Evolutionary conservation across 2,329 filamentous ascomycete genomes (phyloP).

Genomic region (Aspergillus sp.): DNA sequence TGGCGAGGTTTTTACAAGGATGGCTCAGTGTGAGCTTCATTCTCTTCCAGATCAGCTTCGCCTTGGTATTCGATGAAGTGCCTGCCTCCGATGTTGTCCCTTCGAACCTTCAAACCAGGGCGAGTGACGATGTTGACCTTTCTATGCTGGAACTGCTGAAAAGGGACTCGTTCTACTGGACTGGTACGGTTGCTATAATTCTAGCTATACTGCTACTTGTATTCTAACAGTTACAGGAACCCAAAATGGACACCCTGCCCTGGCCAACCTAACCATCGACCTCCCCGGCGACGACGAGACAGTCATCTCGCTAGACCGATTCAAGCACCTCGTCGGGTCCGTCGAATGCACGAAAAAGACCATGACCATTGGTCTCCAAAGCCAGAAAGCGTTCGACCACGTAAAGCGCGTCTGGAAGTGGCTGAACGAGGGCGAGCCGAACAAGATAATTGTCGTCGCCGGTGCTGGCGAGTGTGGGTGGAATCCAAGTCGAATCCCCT

Average conservation of each 20-base stretch:
- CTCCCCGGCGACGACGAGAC: conserved; percentile 15
- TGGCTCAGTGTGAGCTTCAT: conserved; percentile 17
- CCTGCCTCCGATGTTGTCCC: conserved; percentile 7
- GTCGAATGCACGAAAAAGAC: conserved; percentile 19
- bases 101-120: neutral
- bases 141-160: conserved; percentile 15
- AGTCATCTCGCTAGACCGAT: conserved; percentile 20
- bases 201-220: no score
- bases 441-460: conserved; percentile 21
- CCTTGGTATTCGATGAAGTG: conserved; percentile 18
- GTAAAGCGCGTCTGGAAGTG: conserved; percentile 20
- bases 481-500: conserved; percentile 21
- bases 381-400: conserved; percentile 14
- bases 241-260: conserved; percentile 15
- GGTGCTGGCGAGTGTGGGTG: conserved; percentile 24
- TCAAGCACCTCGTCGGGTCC: conserved; percentile 15
- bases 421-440: conserved; percentile 20
- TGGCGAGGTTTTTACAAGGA: conserved; percentile 15
- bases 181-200: conserved; percentile 10
- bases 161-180: conserved; percentile 21
- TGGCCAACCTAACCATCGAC: conserved; percentile 21
- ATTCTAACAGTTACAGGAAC: conserved; percentile 6
- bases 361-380: conserved; percentile 16
- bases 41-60: conserved; percentile 12
- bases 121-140: neutral